Evolutionary conservation across 176 grass and related monocot genomes (phyloP), one percentile per base, ranked within the genome.

Genomic region (Alopecurus myosuroides): DNA sequence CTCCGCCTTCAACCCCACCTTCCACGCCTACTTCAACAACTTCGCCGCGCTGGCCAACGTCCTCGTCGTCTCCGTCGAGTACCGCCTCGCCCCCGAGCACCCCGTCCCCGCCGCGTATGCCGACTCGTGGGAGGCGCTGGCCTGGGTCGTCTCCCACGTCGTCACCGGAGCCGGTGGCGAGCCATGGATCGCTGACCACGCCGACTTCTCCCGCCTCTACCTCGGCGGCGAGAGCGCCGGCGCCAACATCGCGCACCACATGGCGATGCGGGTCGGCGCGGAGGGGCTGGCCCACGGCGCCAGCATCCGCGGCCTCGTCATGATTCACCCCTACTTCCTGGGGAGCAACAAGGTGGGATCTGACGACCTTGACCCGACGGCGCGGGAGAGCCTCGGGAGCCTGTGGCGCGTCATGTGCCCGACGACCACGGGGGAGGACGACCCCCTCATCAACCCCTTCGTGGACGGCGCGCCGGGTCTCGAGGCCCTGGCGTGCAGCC

Each of bases 271-370:
- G 62, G 89, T 46, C 0, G 87, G 51, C 19, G 25, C 37, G 10
- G 88, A 87, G 49, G 91, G 87, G 35, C 62, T 92, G 28, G 4
- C 74, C 11, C 73, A 86, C 77, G 84, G 61, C 4, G 41, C 76
- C 82, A 39, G 70, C 50, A 88, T 94, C 67, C 84, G 81, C 20
- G 92, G 91, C 17, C 84, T 88, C 81, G 82, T 89, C 30, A 79
- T 94, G 84, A 89, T 97, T 61, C 91, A 97, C 86, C 94, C 94
- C 2, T 97, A 92, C 85, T 97, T 97, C 77, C 82, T 93, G 22
- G 94, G 94, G 11, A 88, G 72, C 26, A 51, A 84, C 46, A 79
- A 79, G 74, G 88, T 87, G 84, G 46, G 46, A 67, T 90, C 88
- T 57, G 88, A 90, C 75, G 88, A 87, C 17, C 84, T 86, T 6